phyloP scores from a whole-genome alignment of 257 asterid species.

The Nicotiana noctiflora region DNA sequence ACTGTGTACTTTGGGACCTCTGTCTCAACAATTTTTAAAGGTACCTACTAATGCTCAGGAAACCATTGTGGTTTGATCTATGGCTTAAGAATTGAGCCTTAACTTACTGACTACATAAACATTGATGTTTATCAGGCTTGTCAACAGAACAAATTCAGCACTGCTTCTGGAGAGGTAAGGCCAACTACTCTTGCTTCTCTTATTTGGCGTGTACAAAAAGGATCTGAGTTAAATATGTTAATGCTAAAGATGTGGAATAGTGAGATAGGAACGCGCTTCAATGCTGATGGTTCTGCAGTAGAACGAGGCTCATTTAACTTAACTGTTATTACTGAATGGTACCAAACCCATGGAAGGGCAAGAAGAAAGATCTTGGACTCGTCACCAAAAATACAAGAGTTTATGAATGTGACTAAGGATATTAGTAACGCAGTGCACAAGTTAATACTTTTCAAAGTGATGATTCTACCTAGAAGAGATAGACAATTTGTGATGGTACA shows the following conservation, averaged over 20 bases:
- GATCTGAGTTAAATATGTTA: neutral
- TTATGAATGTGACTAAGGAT: neutral
- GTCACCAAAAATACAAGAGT: neutral
- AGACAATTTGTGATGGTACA: neutral
- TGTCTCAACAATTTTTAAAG: conserved; percentile 75
- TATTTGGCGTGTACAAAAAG: neutral
- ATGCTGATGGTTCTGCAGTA: neutral
- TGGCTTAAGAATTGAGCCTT: conserved; percentile 13
- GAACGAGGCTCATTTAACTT: neutral
- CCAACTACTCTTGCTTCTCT: conserved; percentile 8
- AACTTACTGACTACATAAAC: conserved; percentile 18
- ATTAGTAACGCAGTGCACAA: neutral
- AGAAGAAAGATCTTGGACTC: neutral
- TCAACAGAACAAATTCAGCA: conserved; percentile 58
- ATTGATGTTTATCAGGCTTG: conserved; percentile 51
- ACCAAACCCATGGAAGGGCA: neutral
- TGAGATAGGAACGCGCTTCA: neutral
- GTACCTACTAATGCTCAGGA: conserved; percentile 24
- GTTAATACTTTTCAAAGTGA: neutral
- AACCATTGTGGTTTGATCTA: neutral
- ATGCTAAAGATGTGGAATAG: neutral
- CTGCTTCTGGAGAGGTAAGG: conserved; percentile 94
- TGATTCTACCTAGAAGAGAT: neutral
- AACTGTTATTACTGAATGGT: neutral
- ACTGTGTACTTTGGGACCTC: conserved; percentile 91